These are phyloP conservation scores for Claviceps sp. DNA, from an alignment of 2,329 filamentous ascomycete species.

Conservation along the genomic window DNA sequence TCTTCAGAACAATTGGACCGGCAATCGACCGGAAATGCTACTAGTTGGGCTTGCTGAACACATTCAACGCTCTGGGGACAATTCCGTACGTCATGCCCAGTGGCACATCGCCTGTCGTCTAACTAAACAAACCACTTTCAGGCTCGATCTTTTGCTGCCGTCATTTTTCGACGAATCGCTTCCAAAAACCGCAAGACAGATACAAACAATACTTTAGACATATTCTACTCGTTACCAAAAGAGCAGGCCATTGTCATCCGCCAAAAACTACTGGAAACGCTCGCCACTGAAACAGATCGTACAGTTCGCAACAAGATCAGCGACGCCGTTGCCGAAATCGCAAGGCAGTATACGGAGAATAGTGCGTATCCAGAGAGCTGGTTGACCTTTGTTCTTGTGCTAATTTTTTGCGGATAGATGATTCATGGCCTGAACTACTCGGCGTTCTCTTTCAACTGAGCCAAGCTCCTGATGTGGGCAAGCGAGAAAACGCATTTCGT, in stretches of 20 bases:
- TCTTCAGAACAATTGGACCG: slow-evolving; percentile 81
- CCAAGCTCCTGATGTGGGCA: slow-evolving; percentile 67
- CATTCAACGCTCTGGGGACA: slow-evolving; percentile 63
- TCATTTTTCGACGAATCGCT: slow-evolving; percentile 87
- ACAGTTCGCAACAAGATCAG: slow-evolving; percentile 87
- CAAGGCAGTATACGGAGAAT: slow-evolving; percentile 85
- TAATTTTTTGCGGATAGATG: slow-evolving; percentile 36
- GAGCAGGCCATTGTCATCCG: slow-evolving; percentile 69
- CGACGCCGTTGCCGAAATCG: slow-evolving; percentile 92
- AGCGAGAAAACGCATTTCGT: slow-evolving; percentile 85
- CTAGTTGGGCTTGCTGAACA: slow-evolving; percentile 93
- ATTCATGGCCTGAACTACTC: slow-evolving; percentile 82
- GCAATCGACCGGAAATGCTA: slow-evolving; percentile 67
- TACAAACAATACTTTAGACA: slow-evolving; percentile 59
- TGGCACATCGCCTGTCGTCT: neutral
- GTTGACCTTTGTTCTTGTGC: neutral
- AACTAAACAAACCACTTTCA: slow-evolving; percentile 22
- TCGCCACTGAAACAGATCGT: slow-evolving; percentile 59
- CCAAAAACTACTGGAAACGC: slow-evolving; percentile 65
- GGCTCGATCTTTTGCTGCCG: slow-evolving; percentile 82
- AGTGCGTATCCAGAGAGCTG: slow-evolving; percentile 40
- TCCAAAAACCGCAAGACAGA: slow-evolving; percentile 73
- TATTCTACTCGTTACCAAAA: slow-evolving; percentile 67
- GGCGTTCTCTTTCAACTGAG: slow-evolving; percentile 79
- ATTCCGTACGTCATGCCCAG: slow-evolving; percentile 38